Evolutionary conservation across 2,329 filamentous ascomycete species (phyloP).

Genomic region (Biscogniauxia marginata): DNA sequence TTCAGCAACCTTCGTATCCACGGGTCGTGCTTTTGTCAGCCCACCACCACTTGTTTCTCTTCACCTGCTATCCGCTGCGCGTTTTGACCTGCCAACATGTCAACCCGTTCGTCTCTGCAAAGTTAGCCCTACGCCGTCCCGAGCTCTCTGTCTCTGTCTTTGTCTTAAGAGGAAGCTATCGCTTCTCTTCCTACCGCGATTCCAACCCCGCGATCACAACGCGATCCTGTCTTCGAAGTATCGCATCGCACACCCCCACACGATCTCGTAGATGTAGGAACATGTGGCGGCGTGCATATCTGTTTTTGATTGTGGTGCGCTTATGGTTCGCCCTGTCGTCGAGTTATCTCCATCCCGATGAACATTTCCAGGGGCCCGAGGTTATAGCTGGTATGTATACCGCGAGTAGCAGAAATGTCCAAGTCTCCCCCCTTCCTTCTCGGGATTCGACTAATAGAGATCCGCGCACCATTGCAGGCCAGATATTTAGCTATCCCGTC

Average conservation of each 20-base stretch:
- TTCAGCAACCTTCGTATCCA: background rate
- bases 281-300: conserved; percentile 92
- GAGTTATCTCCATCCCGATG: conserved; percentile 96
- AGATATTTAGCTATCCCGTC: conserved; percentile 89
- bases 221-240: conserved; percentile 3
- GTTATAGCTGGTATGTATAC: conserved; percentile 79
- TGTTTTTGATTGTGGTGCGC: conserved; percentile 80
- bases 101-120: background rate
- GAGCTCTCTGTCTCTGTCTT: conserved; percentile 4
- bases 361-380: conserved; percentile 98
- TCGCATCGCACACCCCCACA: conserved; percentile 11
- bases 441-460: background rate
- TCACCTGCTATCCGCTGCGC: background rate
- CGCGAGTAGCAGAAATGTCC: background rate
- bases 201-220: conserved; percentile 1
- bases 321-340: conserved; percentile 92
- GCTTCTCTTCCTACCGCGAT: background rate
- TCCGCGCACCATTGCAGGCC: conserved; percentile 56
- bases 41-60: background rate
- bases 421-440: background rate
- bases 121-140: background rate
- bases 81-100: background rate
- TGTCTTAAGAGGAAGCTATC: background rate
- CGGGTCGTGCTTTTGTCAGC: background rate
- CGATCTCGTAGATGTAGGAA: conserved; percentile 20